Conservation (phyloP, 2,329 filamentous ascomycete species). For the Penicillium janthinellum region DNA sequence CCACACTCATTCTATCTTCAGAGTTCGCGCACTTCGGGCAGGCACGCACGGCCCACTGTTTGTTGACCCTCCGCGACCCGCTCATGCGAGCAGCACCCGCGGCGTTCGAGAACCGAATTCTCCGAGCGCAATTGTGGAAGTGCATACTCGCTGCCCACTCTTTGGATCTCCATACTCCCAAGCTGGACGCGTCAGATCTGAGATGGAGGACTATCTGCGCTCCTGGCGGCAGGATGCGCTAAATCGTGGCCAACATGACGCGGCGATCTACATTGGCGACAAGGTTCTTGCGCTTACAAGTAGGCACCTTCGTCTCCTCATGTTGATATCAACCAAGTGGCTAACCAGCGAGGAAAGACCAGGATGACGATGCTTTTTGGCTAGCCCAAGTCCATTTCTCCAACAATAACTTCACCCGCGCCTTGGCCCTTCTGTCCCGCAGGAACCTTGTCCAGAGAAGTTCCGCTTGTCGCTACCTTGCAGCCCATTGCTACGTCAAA, state of each 20-base stretch:
- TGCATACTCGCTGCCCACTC: neutral
- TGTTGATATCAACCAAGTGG: neutral
- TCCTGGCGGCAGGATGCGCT: constrained; percentile 94
- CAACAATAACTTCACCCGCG: constrained; percentile 90
- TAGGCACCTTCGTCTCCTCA: constrained; percentile 40
- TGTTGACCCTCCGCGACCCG: constrained; percentile 24
- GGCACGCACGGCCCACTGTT: constrained; percentile 25
- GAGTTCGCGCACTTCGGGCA: neutral
- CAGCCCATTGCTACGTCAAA: constrained; percentile 91
- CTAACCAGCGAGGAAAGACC: constrained; percentile 58
- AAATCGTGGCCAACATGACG: constrained; percentile 94
- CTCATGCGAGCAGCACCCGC: constrained; percentile 19
- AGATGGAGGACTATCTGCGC: constrained; percentile 90
- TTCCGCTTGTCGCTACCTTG: constrained; percentile 86
- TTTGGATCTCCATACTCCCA: neutral
- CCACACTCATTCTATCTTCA: neutral
- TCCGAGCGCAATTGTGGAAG: constrained; percentile 3
- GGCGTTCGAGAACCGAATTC: constrained; percentile 12
- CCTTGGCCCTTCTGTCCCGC: constrained; percentile 80
- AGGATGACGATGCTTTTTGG: constrained; percentile 94
- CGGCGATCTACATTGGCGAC: constrained; percentile 95
- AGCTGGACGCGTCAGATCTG: constrained; percentile 1
- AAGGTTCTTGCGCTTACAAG: constrained; percentile 93
- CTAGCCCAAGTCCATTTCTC: constrained; percentile 98
- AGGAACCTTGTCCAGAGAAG: constrained; percentile 81